Evolutionary conservation across 2,329 filamentous ascomycete species (phyloP), one percentile per base, ranked within the genome.

Genomic region (Stemphylium beticola): DNA sequence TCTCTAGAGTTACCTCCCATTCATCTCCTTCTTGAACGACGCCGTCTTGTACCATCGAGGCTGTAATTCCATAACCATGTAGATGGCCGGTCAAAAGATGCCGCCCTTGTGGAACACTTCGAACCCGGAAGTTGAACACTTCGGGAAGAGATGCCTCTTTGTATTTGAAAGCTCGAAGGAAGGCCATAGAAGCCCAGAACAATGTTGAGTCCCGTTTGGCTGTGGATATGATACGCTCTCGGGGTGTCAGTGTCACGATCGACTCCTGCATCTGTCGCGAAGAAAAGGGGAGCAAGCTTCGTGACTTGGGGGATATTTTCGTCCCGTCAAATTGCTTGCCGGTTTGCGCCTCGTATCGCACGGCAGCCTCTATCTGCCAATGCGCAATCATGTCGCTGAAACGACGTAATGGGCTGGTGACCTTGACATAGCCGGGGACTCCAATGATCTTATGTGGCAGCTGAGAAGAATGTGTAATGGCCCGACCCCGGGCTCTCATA

Each of bases 311-410:
- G 31, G 52, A 49, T 14, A 17, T 14, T 6, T 56, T 33, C 3
- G 63, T 52, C 5, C 63, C 61, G 42, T 78, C 62, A 20, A 83
- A 73, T n/a, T 66, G 75, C 17, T 71, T 68, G 12, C 79, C 79
- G 4, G 77, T 76, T 26, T 72, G 64, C 10, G 80, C 77, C 71
- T 87, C 85, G 57, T 82, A 78, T 10, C 83, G 82, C 36, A 88
- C 62, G 1, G 83, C 84, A 6, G 85, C 82, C 74, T 87, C 85
- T 41, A 87, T 85, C 61, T 88, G 85, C 79, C 86, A 88, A 66
- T 87, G 85, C 10, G 79, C 75, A 40, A 88, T 77, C 67, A 88
- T 79, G 69, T 88, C 86, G 41, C 77, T 78, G 68, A 83, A 87
- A 33, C 85, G 79, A 45, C 86, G 82, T 18, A 88, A 76, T 1